These are phyloP conservation scores for Sporothrix euskadiensis DNA, from an alignment of 2,329 filamentous ascomycete species.

Conservation along the genomic window DNA sequence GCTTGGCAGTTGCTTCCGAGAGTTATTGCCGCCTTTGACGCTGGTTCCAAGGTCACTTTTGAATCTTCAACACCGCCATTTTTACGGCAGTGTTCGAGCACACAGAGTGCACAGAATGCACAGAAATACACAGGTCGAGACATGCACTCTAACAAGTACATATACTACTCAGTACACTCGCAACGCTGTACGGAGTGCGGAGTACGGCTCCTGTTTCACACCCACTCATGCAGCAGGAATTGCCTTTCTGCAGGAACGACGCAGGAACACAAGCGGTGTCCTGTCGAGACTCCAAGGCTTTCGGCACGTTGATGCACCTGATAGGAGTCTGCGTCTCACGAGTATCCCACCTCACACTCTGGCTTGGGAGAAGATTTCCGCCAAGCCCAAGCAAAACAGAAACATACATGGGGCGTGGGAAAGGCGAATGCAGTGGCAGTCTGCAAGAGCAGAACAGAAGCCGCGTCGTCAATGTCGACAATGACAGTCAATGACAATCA, in stretches of 20 bases:
- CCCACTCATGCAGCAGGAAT: constrained; percentile 14
- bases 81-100: neutral
- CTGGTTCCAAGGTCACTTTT: neutral
- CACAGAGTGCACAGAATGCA: neutral
- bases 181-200: constrained; percentile 16
- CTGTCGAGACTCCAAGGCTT: neutral
- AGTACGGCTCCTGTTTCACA: constrained; percentile 7
- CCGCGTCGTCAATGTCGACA: neutral
- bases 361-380: neutral
- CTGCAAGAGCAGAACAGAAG: neutral
- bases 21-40: constrained; percentile 3
- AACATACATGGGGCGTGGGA: neutral
- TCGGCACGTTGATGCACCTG: constrained; percentile 19
- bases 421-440: neutral
- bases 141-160: too few relatives aligned
- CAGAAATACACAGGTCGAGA: too few relatives aligned
- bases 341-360: constrained; percentile 14
- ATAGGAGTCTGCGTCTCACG: constrained; percentile 19
- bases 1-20: neutral
- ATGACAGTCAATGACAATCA: neutral
- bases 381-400: neutral
- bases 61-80: constrained; percentile 18
- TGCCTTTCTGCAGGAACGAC: constrained; percentile 14
- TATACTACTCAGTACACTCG: neutral
- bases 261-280: constrained; percentile 22